phyloP scores from a whole-genome alignment of 2,329 filamentous ascomycete species.

The Colletotrichum tabaci region DNA sequence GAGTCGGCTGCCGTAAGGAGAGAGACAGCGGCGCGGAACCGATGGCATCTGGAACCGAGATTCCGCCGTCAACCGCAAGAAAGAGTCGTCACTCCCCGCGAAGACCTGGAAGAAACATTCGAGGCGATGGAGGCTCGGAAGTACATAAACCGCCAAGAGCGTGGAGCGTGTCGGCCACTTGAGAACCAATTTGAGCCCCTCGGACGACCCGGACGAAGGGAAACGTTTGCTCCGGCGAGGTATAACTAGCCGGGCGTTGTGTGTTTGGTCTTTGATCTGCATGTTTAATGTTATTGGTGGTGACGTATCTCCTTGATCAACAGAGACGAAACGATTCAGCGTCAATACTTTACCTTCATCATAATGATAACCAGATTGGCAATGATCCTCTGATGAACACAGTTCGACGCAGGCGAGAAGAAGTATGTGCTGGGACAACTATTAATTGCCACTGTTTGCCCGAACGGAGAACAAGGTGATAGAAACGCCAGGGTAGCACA shows the following conservation, averaged over 20 bases:
- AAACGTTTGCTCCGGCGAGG: not conserved
- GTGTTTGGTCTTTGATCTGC: not conserved
- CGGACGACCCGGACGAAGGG: slow-evolving; percentile 27
- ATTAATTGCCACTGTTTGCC: not conserved
- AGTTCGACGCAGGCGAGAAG: not conserved
- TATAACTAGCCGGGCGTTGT: slow-evolving; percentile 9
- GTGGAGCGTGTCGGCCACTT: slow-evolving; percentile 2
- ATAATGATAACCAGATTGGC: not conserved
- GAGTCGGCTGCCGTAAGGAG: slow-evolving; percentile 18
- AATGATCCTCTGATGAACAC: too few species aligned
- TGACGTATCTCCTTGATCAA: not conserved
- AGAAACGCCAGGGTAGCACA: slow-evolving; percentile 14
- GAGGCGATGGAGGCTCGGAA: slow-evolving; percentile 35
- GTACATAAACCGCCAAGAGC: slow-evolving; percentile 29
- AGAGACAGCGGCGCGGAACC: slow-evolving; percentile 8
- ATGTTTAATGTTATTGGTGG: not conserved
- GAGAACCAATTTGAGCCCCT: slow-evolving; percentile 41
- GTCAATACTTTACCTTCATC: not conserved
- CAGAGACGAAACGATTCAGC: not conserved
- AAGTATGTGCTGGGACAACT: not conserved
- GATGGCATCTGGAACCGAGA: slow-evolving; percentile 19
- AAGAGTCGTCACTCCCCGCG: slow-evolving; percentile 4
- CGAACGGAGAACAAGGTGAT: not conserved
- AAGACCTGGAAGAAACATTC: slow-evolving; percentile 20
- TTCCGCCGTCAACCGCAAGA: slow-evolving; percentile 34